Base-by-base conservation (phyloP, 2,329 filamentous ascomycete genomes). In the Penicillium vulpinum region DNA sequence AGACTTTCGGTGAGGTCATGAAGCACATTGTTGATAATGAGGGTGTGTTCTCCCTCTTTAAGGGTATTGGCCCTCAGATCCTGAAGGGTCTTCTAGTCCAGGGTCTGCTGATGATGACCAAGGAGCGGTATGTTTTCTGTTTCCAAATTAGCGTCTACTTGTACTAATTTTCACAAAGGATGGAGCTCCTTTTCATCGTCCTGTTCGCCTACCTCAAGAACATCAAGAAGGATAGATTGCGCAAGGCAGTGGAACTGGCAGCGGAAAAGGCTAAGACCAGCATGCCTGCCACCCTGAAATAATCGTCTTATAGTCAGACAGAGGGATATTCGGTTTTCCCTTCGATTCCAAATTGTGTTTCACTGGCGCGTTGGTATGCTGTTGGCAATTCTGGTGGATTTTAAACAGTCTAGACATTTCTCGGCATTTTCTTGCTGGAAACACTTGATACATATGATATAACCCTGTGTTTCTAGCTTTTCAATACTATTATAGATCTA, bases 21-120 rank as follows among this genome's bases (percentile, higher is more conserved):
- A 82, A 82, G 60, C 97, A 95, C 73, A 97, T 99, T 65, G 78
- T 97, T 54, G 81, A 96, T 69, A 87, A 96, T 60, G 94, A 99
- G 72, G 94, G 94, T 4, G 73, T 84, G 0, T 68, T 88, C 13
- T 89, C 89, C n/a, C 81, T 99, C 1, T 99, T 97, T 81, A 99
- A 99, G 79, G 94, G 94, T 40, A 96, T 99, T 64, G 92, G 86
- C 0, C 94, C 94, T 3, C 94, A 99, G 75, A 89, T 99, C 50
- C 76, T 92, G 57, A 99, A 99, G 77, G 94, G 94, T 1, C 78
- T 99, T 51, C 73, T 99, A 47, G 94, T 99, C 2, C 94, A 99
- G 72, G 94, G 94, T 48, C 86, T 99, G 54, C 81, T 99, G 38
- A 99, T 99, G 94, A 99, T 97, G 92, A 94, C 92, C 46, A 99